Evolutionary conservation across 495 filamentous ascomycete species (phyloP), one percentile per base, ranked within the genome.

Genomic region (Penicillium paxilli): DNA sequence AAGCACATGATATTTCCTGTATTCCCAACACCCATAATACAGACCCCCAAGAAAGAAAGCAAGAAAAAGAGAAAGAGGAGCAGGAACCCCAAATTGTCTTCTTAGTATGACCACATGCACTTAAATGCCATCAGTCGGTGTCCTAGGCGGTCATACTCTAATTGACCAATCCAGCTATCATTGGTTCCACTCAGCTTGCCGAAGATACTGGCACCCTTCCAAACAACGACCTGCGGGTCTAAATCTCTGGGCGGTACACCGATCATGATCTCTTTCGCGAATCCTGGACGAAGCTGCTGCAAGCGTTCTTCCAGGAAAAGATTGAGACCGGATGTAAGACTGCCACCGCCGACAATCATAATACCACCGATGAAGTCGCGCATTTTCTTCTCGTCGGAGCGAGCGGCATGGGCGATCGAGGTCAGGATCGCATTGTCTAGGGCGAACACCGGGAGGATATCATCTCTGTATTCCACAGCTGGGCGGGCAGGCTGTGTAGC

Each of bases 131-230:
- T 70, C 38, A 91, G 71, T 58, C 94, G 82, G 30, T 81, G 81
- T 32, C 94, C 92, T 37, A 96, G 69, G 55, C 90, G 83, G 68
- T 97, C 91, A 72, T 95, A 98, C 73, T 98, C 94, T 51, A 86
- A 74, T 49, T 83, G 79, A 1, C 87, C 87, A 58, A 98, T 91
- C 94, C 94, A 98, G 69, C 86, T 91, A 72, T 98, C 95, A 70
- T 97, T 96, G 9, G 88, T 90, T 24, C 78, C 74, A 54, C 71
- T 81, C 65, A 98, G 74, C 73, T 96, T 93, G n/a, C 90, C 92
- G 78, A 97, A 98, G 23, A 98, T 90, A 63, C 92, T 96, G 3
- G 89, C 95, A 2, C 94, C 94, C 79, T 98, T 98, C 94, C 94
- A 98, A 6, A 88, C 87, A 25, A 98, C 89, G 5, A 96, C 92